Conservation (phyloP, 495 filamentous ascomycete genomes). For the Cryomyces minteri region DNA sequence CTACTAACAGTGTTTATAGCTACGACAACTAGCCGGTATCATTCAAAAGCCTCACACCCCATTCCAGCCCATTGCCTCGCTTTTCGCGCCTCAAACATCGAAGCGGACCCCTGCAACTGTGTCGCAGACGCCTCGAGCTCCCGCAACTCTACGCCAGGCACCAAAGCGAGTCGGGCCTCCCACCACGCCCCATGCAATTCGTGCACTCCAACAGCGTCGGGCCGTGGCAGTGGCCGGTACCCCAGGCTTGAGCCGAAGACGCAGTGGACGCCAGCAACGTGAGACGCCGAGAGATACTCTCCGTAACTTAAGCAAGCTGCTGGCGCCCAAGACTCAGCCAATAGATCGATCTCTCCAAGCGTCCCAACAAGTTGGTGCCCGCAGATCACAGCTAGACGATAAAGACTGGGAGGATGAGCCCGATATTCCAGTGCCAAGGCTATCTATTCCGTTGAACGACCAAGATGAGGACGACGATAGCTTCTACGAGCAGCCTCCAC, state of each 20-base stretch:
- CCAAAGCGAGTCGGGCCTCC: conserved; percentile 10
- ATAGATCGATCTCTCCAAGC: conserved; percentile 40
- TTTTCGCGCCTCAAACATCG: too few relatives aligned
- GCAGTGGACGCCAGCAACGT: conserved; percentile 46
- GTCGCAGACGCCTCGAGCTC: too few relatives aligned
- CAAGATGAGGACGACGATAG: conserved; percentile 31
- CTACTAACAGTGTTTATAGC: too few relatives aligned
- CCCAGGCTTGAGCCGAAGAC: conserved; percentile 45
- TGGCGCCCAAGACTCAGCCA: conserved; percentile 38
- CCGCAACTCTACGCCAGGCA: too few relatives aligned
- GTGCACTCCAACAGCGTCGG: conserved; percentile 50
- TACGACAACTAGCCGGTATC: too few relatives aligned
- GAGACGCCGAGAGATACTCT: conserved; percentile 61
- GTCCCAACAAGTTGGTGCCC: conserved; percentile 11
- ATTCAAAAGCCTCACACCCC: too few relatives aligned
- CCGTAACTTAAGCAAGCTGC: conserved; percentile 42
- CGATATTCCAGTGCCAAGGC: conserved; percentile 39
- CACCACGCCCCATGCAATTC: conserved; percentile 54
- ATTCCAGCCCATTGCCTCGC: too few relatives aligned
- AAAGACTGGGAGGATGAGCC: conserved; percentile 48
- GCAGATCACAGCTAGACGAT: conserved; percentile 21
- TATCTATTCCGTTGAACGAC: conserved; percentile 54
- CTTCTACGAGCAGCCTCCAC: conserved; percentile 27
- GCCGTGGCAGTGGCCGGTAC: conserved; percentile 42
- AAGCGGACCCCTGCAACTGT: too few relatives aligned